Evolutionary conservation across 2,329 filamentous ascomycete species (phyloP).

Genomic region (Trichophyton simii): DNA sequence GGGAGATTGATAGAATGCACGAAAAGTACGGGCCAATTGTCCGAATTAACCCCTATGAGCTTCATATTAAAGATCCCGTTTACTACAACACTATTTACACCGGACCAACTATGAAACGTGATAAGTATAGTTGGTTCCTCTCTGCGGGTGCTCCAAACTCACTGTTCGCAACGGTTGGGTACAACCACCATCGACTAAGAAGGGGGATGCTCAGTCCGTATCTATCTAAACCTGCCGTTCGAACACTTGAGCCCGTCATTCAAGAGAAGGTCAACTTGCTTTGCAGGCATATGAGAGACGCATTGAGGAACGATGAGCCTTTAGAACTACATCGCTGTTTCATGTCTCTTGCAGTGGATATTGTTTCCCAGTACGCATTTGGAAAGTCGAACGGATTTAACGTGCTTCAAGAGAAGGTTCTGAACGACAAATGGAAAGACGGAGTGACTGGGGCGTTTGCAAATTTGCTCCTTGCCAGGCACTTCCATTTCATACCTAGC

Average conservation of each 20-base stretch:
- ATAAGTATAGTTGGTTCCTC: slow-evolving; percentile 15
- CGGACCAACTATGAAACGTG: slow-evolving; percentile 8
- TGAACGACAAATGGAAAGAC: not conserved
- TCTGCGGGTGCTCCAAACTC: slow-evolving; percentile 13
- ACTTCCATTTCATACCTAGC: not conserved
- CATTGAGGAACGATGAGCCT: not conserved
- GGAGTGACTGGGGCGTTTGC: not conserved
- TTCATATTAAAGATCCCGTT: slow-evolving; percentile 14
- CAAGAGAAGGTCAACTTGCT: slow-evolving; percentile 12
- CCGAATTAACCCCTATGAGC: slow-evolving; percentile 16
- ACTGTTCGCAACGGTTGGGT: slow-evolving; percentile 19
- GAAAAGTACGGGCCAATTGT: slow-evolving; percentile 15
- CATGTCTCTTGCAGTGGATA: not conserved
- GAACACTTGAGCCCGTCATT: slow-evolving; percentile 13
- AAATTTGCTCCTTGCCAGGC: not conserved
- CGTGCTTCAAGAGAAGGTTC: not conserved
- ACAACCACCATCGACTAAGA: slow-evolving; percentile 16
- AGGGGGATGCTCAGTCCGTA: slow-evolving; percentile 16
- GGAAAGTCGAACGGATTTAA: not conserved
- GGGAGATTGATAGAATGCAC: slow-evolving; percentile 13
- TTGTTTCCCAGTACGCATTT: not conserved
- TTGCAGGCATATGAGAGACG: not conserved
- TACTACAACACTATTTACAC: slow-evolving; percentile 14
- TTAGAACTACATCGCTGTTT: not conserved
- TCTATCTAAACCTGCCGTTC: slow-evolving; percentile 15